Evolutionary conservation across 148 eudicot genomes (phyloP).

Genomic region (Rhododendron kiyosumense): DNA sequence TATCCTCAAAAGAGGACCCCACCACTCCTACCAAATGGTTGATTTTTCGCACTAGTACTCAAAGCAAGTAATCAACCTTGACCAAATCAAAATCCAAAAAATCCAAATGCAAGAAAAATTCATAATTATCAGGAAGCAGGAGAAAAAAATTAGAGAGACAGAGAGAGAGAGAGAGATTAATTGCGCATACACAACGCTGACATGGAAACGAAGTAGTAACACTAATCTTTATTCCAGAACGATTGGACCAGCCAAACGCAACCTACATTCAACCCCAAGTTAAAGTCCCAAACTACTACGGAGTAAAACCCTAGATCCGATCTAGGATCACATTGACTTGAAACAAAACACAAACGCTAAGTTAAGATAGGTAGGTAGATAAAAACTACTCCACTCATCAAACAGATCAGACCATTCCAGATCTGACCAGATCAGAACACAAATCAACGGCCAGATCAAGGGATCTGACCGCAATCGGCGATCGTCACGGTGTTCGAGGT

Average conservation of each 20-base stretch:
- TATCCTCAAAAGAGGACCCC: background rate
- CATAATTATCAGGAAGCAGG: background rate
- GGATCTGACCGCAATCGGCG: conserved; percentile 64
- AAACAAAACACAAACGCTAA: background rate
- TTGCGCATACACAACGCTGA: background rate
- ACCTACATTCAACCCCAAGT: background rate
- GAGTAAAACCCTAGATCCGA: background rate
- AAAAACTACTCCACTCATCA: background rate
- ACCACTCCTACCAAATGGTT: background rate
- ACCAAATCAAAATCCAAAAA: background rate
- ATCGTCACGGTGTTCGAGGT: conserved; percentile 38
- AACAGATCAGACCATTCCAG: background rate
- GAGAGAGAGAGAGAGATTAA: background rate
- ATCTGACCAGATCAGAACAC: background rate
- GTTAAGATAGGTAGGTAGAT: background rate
- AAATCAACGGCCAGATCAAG: background rate
- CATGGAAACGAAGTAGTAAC: background rate
- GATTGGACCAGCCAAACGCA: background rate
- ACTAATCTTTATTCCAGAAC: background rate
- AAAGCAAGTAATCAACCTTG: background rate
- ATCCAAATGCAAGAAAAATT: background rate
- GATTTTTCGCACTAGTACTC: background rate
- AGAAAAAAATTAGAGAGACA: background rate
- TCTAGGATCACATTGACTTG: background rate
- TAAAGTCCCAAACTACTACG: background rate